A percentile compares a stretch with the other conserved stretches of the same genome.
phyloP scores from a whole-genome alignment of 495 filamentous ascomycete species.

The Penicillium dipodomyicola region DNA sequence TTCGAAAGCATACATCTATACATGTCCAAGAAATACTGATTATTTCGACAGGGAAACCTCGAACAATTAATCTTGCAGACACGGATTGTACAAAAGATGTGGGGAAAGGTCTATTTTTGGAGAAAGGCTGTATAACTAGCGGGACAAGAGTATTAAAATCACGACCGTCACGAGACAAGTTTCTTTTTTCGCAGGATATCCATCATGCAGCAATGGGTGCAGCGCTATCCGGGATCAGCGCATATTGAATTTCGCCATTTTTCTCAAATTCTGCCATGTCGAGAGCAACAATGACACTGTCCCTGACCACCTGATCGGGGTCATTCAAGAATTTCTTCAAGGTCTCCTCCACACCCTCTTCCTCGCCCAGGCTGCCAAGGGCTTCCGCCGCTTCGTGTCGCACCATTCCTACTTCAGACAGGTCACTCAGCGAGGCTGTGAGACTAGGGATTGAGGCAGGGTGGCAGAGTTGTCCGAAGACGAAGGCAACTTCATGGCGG shows the following conservation, averaged over 20 bases:
- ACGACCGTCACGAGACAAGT: slow-evolving; percentile 33
- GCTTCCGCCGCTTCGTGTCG: slow-evolving; percentile 97
- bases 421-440: slow-evolving; percentile 70
- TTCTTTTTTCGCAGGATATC: slow-evolving; percentile 21
- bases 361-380: slow-evolving; percentile 90
- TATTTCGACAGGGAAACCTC: slow-evolving; percentile 36
- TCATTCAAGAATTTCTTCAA: slow-evolving; percentile 84
- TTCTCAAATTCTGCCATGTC: slow-evolving; percentile 99
- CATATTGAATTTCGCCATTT: slow-evolving; percentile 85
- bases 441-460: slow-evolving; percentile 94
- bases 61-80: slow-evolving; percentile 37
- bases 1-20: not conserved
- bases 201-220: slow-evolving; percentile 38
- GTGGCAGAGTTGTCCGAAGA: slow-evolving; percentile 94
- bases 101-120: slow-evolving; percentile 26
- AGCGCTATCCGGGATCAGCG: slow-evolving; percentile 66
- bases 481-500: slow-evolving; percentile 96
- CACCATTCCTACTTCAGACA: slow-evolving; percentile 88
- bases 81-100: slow-evolving; percentile 26
- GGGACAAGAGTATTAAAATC: slow-evolving; percentile 31
- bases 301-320: slow-evolving; percentile 86
- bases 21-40: slow-evolving; percentile 18
- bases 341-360: slow-evolving; percentile 85
- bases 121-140: slow-evolving; percentile 26
- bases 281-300: slow-evolving; percentile 90